Percentiles rank a stretch among this genome's conserved stretches.
These are phyloP conservation scores for Triticum aestivum DNA, from an alignment of 176 grass and related monocot genomes.

Conservation along the genomic window IWGSC_CS_RefSeq_v2.1 NC_057795.1:15770193-15770692, in stretches of 20 bases:
- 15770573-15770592: constrained; percentile 88
- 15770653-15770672: constrained; percentile 57
- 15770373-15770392: constrained; percentile 9
- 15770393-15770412: not conserved
- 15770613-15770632: constrained; percentile 84
- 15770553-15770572: constrained; percentile 10
- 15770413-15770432: not conserved
- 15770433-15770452: not conserved
- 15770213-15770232: not conserved
- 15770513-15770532: too few species aligned
- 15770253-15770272: too few species aligned
- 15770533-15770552: too few species aligned
- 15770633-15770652: constrained; percentile 83
- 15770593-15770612: constrained; percentile 81
- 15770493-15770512: too few species aligned
- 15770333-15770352: not conserved
- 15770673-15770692: not conserved
- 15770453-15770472: too few species aligned
- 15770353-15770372: constrained; percentile 5
- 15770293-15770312: not conserved
- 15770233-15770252: not conserved
- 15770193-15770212: constrained; percentile 30
- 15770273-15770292: too few species aligned
- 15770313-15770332: not conserved
- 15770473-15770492: too few species aligned